Evolutionary conservation across 495 filamentous ascomycete genomes (phyloP).

Genomic region (Xylaria intraflava): DNA sequence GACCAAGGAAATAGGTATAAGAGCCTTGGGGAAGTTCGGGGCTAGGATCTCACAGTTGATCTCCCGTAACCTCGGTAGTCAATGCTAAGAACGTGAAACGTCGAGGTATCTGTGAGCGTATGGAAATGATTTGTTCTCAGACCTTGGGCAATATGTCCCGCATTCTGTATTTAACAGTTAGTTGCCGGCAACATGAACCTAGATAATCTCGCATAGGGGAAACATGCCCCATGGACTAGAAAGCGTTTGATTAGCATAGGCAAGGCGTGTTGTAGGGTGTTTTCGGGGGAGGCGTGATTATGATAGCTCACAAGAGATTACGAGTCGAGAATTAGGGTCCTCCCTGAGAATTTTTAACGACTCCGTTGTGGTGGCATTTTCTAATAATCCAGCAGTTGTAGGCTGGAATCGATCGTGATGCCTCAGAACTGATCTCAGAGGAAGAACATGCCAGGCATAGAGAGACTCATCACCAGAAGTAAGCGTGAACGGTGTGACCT

Average conservation of each 20-base stretch:
- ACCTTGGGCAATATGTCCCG: slow-evolving; percentile 58
- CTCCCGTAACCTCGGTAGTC: slow-evolving; percentile 90
- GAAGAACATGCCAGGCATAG: slow-evolving; percentile 69
- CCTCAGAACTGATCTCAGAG: slow-evolving; percentile 54
- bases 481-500: slow-evolving; percentile 62
- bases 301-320: slow-evolving; percentile 47
- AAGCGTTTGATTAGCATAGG: background rate
- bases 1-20: background rate
- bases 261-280: background rate
- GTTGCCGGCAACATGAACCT: background rate
- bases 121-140: slow-evolving; percentile 58
- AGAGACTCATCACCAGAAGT: slow-evolving; percentile 50
- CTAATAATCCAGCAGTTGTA: slow-evolving; percentile 44
- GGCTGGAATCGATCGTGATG: slow-evolving; percentile 47
- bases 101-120: slow-evolving; percentile 50
- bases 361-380: slow-evolving; percentile 47
- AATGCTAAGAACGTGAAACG: slow-evolving; percentile 55
- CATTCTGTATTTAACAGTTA: slow-evolving; percentile 34
- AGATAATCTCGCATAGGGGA: background rate
- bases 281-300: background rate
- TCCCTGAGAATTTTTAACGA: slow-evolving; percentile 56
- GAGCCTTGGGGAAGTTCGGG: background rate
- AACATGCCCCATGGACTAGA: slow-evolving; percentile 40
- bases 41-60: slow-evolving; percentile 42
- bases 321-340: slow-evolving; percentile 53